Evolutionary conservation across 352 stramenopile genomes (phyloP).

Genomic region (Phytophthora pinifolia): DNA sequence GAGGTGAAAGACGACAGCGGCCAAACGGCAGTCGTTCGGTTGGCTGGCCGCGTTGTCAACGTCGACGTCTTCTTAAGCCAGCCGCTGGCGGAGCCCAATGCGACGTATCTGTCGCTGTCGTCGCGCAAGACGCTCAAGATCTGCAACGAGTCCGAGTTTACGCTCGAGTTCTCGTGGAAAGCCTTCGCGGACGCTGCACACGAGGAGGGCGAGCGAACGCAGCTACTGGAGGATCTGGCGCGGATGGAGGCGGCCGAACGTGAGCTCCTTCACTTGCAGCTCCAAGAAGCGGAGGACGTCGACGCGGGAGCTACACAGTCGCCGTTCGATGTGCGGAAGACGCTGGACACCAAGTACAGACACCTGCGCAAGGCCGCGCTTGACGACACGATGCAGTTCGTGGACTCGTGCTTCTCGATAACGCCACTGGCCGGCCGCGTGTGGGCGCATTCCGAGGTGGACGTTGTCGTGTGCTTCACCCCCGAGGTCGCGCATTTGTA

Average conservation of each 20-base stretch:
- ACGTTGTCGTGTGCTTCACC: constrained; percentile 91
- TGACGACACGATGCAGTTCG: constrained; percentile 94
- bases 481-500: constrained; percentile 85
- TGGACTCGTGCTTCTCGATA: constrained; percentile 92
- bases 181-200: constrained; percentile 72
- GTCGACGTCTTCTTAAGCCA: constrained; percentile 92
- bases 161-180: constrained; percentile 93
- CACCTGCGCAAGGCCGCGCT: constrained; percentile 87
- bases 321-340: constrained; percentile 59
- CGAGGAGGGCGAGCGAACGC: constrained; percentile 83
- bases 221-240: constrained; percentile 83
- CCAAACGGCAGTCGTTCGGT: constrained; percentile 63
- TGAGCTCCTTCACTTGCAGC: constrained; percentile 67
- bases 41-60: constrained; percentile 77
- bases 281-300: constrained; percentile 22
- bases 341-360: constrained; percentile 91
- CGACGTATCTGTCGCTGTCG: constrained; percentile 92
- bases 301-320: constrained; percentile 34
- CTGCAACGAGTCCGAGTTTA: constrained; percentile 91
- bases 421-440: constrained; percentile 88
- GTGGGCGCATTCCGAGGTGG: constrained; percentile 91
- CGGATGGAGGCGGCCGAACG: constrained; percentile 75
- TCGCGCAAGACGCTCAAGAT: constrained; percentile 92
- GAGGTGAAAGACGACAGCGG: constrained; percentile 84
- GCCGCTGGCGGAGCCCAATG: constrained; percentile 77